These are phyloP conservation scores for Amanita inopinata DNA, from an alignment of 768 basidiomycete genomes.

Conservation along the genomic window DNA sequence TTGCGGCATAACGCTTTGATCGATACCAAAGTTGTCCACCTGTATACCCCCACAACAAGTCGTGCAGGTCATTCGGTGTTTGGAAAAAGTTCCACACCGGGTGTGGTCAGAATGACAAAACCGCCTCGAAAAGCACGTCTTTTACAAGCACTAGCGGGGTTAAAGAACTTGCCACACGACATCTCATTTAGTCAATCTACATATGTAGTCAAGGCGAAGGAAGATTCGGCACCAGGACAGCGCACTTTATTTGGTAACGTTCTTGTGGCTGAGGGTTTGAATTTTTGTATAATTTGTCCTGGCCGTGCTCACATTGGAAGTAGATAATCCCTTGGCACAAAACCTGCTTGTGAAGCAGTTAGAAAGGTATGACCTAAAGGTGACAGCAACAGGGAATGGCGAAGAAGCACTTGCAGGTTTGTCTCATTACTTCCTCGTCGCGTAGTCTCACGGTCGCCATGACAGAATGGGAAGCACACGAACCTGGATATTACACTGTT, in stretches of 20 bases:
- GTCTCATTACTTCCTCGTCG: constrained; percentile 4
- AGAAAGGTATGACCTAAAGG: constrained; percentile 48
- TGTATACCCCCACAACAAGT: constrained; percentile 64
- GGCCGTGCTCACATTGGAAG: background rate
- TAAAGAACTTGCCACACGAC: constrained; percentile 44
- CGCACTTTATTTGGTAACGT: constrained; percentile 57
- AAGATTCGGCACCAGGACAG: constrained; percentile 36
- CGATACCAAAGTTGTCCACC: constrained; percentile 58
- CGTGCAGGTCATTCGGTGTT: constrained; percentile 43
- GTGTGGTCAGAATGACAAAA: constrained; percentile 61
- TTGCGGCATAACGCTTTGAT: constrained; percentile 26
- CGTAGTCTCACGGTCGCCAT: constrained; percentile 5
- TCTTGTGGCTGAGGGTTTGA: constrained; percentile 60
- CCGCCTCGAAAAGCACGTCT: constrained; percentile 53
- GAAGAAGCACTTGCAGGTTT: constrained; percentile 54
- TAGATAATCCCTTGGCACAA: constrained; percentile 66
- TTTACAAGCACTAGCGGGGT: constrained; percentile 48
- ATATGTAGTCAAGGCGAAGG: constrained; percentile 32
- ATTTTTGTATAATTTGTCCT: background rate
- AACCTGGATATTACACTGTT: constrained; percentile 58
- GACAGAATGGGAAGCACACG: constrained; percentile 61
- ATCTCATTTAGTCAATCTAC: constrained; percentile 26
- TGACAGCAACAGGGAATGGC: constrained; percentile 55
- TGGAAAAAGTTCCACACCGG: constrained; percentile 37
- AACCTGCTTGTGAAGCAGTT: constrained; percentile 60